Percentiles rank a stretch among this genome's conserved stretches.
phyloP scores from a whole-genome alignment of 1,139 yeast species.

The Nakaseomyces glabratus region DNA sequence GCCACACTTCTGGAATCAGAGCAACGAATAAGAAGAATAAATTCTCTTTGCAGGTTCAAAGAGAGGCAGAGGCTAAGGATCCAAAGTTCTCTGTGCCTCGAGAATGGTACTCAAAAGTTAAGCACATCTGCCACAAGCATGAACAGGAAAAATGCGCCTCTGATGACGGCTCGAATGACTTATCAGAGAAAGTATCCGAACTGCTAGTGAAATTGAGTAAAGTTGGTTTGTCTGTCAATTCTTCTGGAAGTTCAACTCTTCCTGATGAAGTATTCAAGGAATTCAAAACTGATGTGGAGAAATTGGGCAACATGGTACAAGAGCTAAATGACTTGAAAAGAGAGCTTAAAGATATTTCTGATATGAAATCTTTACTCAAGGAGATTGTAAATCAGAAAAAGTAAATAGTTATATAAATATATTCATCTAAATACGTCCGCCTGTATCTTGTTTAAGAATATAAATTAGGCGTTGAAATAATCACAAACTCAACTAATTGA shows the following conservation, averaged over 20 bases:
- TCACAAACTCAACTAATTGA: no score
- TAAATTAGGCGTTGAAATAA: no score
- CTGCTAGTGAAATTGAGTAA: no score
- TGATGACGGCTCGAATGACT: not conserved
- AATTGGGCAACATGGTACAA: not conserved
- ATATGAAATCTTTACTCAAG: not conserved
- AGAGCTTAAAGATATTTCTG: not conserved
- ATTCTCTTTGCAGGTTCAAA: slow-evolving; percentile 42
- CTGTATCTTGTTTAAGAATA: no score
- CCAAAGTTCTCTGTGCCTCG: slow-evolving; percentile 54
- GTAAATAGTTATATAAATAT: no score
- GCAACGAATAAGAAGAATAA: slow-evolving; percentile 36
- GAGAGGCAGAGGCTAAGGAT: slow-evolving; percentile 60
- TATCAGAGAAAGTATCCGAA: no score
- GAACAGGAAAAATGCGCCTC: not conserved
- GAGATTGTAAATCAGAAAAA: no score
- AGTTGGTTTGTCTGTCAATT: no score
- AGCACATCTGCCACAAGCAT: no score
- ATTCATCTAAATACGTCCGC: no score
- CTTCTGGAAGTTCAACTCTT: no score
- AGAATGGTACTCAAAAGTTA: slow-evolving; percentile 43
- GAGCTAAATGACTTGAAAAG: no score
- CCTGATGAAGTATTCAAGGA: not conserved
- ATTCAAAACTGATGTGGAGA: not conserved
- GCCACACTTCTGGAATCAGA: slow-evolving; percentile 29